Conservation (phyloP, 495 filamentous ascomycete species). For the Filosporella fistucella region DNA sequence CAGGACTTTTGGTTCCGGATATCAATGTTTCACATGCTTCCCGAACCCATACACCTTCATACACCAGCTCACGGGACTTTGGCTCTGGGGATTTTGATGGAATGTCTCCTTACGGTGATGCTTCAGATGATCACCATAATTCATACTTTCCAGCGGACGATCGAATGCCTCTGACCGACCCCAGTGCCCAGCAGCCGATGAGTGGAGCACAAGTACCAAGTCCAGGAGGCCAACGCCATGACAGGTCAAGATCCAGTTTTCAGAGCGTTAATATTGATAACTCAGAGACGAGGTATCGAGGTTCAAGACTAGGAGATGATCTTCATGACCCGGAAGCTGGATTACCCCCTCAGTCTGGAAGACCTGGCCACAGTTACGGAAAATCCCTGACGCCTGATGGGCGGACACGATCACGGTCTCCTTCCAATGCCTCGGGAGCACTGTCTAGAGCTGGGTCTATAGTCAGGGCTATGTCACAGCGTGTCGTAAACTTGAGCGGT, state of each 20-base stretch:
- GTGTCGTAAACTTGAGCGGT: conserved; percentile 95
- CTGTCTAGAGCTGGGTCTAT: conserved; percentile 81
- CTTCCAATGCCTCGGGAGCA: conserved; percentile 39
- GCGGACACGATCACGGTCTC: conserved; percentile 54
- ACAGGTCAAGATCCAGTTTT: conserved; percentile 51
- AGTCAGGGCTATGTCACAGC: conserved; percentile 93
- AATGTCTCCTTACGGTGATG: conserved; percentile 25
- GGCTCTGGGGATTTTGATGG: conserved; percentile 30
- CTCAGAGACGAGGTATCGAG: conserved; percentile 28
- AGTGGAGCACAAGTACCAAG: conserved; percentile 39
- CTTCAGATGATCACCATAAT: conserved; percentile 45
- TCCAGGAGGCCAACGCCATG: conserved; percentile 41
- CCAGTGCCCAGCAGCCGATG: conserved; percentile 60
- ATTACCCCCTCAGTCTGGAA: conserved; percentile 31
- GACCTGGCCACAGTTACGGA: conserved; percentile 44
- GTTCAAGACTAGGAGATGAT: conserved; percentile 58
- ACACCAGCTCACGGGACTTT: conserved; percentile 12
- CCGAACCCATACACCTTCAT: conserved; percentile 4
- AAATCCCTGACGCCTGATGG: conserved; percentile 39
- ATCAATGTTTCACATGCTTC: conserved; percentile 24
- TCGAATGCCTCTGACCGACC: conserved; percentile 59
- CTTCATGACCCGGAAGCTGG: conserved; percentile 52
- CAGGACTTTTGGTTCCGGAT: conserved; percentile 27
- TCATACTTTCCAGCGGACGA: conserved; percentile 64
- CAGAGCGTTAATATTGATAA: conserved; percentile 48